Evolutionary conservation across 2,329 filamentous ascomycete species (phyloP).

Genomic region (Colletotrichum godetiae): DNA sequence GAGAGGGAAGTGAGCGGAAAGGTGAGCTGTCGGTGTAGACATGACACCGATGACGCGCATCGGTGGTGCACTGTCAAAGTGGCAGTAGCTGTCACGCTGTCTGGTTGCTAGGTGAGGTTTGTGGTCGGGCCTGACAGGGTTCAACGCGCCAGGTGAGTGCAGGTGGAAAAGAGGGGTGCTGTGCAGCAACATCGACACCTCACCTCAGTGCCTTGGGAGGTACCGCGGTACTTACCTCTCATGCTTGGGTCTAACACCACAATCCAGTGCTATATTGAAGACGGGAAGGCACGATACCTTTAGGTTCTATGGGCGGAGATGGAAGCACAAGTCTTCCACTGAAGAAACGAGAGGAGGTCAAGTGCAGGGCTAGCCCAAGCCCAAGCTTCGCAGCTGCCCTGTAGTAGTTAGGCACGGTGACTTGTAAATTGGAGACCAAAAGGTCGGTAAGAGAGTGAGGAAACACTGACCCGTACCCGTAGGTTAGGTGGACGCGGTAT

Average conservation of each 20-base stretch:
- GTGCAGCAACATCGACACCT: neutral
- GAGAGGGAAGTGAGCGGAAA: neutral
- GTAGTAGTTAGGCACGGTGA: neutral
- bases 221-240: no score
- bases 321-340: constrained; percentile 9
- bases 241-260: no score
- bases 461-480: neutral
- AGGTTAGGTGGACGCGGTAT: constrained; percentile 15
- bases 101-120: constrained; percentile 11
- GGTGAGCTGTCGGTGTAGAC: constrained; percentile 6
- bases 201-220: no score
- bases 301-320: neutral
- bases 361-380: neutral
- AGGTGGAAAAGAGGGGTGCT: constrained; percentile 30
- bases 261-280: no score
- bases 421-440: neutral
- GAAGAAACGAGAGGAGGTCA: neutral
- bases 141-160: constrained; percentile 28
- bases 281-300: no score
- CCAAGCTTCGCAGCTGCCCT: constrained; percentile 12
- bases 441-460: constrained; percentile 4
- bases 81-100: constrained; percentile 4
- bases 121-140: constrained; percentile 15
- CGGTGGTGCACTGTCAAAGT: neutral
- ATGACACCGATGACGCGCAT: constrained; percentile 22